Evolutionary conservation across 208 protist genomes (phyloP), one percentile per base, ranked within the genome.

Genomic region (Blastocrithidia nonstop): DNA sequence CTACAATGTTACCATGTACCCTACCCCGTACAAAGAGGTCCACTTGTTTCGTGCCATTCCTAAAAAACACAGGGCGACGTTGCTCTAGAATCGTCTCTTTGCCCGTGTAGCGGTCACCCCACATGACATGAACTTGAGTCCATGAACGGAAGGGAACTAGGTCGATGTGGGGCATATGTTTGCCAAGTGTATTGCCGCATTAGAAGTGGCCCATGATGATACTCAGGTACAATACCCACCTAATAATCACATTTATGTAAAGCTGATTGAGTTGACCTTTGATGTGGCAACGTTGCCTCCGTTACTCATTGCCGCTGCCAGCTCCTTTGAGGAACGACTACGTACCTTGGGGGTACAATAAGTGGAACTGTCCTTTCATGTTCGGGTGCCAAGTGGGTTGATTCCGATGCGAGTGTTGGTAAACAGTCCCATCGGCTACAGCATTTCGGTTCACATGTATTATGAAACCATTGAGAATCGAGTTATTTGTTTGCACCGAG

Each of bases 1-100:
- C 61, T 98, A 95, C 58, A 63, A 94, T 39, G 74, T 97, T 6
- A 48, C 31, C 31, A 85, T 83, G 62, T 75, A 87, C 55, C 67
- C 73, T 25, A 79, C 71, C 28, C 70, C 78, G 21, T 85, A 75
- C 60, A 82, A 78, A 68, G 61, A 94, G 15, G 78, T 96, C 16
- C 92, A 96, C 52, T 54, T 96, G 24, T 96, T 95, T 55, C 80
- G 78, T 51, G 92, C 76, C 3, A 56, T 48, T 1, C 66, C 79
- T 13, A 83, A 73, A 51, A 87, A 84, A 64, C 25, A 38, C 3
- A 53, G 48, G 25, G 51, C 64, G 0, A 61, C 60, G 15, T 48
- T 45, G 25, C 50, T 92, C 24, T 84, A 97, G 58, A 67, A 74
- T 33, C 77, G 93, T 39, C 83, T 97, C 46, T 98, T 98, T 59